Evolutionary conservation across 495 filamentous ascomycete genomes (phyloP).

Genomic region (Penicillium maclennaniae): DNA sequence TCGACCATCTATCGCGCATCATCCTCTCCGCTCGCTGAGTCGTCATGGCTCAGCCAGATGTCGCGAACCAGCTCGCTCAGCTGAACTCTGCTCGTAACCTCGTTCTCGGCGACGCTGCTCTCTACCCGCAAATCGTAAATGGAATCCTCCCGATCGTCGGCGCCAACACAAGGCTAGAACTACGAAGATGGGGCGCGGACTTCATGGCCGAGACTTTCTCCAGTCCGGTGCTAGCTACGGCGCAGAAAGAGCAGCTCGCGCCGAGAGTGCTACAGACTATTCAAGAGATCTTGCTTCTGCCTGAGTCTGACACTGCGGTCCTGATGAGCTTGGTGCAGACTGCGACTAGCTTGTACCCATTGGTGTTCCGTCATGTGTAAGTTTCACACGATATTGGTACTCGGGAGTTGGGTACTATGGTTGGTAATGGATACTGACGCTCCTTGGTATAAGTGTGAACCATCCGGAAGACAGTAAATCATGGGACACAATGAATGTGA

Average conservation of each 20-base stretch:
- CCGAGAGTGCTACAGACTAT: constrained; percentile 70
- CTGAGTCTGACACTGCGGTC: constrained; percentile 66
- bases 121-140: constrained; percentile 86
- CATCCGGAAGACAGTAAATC: constrained; percentile 71
- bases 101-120: constrained; percentile 73
- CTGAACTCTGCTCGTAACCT: constrained; percentile 83
- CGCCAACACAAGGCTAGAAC: constrained; percentile 64
- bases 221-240: constrained; percentile 65
- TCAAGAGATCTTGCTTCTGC: constrained; percentile 65
- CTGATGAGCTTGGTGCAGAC: constrained; percentile 80
- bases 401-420: not conserved
- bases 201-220: constrained; percentile 97
- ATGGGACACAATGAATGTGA: constrained; percentile 84
- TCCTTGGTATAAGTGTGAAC: constrained; percentile 60
- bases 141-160: constrained; percentile 86
- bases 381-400: constrained; percentile 31
- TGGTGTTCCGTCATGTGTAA: constrained; percentile 90
- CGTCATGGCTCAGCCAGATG: constrained; percentile 47
- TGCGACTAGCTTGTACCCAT: constrained; percentile 83
- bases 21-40: constrained; percentile 7
- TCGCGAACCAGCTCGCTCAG: constrained; percentile 73
- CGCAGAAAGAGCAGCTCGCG: constrained; percentile 73
- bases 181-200: constrained; percentile 92
- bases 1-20: not conserved
- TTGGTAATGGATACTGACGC: constrained; percentile 26